Base-by-base conservation (phyloP, 2,329 filamentous ascomycete species). In the Alternaria incomplexa region DNA sequence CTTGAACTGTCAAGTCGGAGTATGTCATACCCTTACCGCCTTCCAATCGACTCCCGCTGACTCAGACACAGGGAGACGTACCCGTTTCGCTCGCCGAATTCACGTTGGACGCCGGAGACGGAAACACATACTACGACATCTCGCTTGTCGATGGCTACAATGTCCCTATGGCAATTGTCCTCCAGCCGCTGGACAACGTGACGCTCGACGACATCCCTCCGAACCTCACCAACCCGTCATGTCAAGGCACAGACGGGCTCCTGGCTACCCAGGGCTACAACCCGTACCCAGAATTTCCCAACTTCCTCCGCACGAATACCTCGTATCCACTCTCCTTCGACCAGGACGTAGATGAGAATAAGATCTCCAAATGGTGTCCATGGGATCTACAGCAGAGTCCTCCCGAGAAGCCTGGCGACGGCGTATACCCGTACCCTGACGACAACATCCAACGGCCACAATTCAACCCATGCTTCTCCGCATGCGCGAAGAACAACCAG, bases 141-240 rank as follows among this genome's bases (percentile, higher is more conserved):
- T 93, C 91, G 44, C 84, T 95, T 3, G 92, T 96, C 22, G 92
- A 96, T 75, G 92, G 92, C 52, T 95, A 95, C 85, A 95, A 95
- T 75, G 80, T 95, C 1, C 91, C 91, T 2, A 76, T 94, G 65
- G 90, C 87, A 28, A 87, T 86, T 40, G 78, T 85, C 22, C 73
- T 84, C 23, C 74, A 82, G 47, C 76, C 81, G 11, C 86, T 89
- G 22, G 84, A 86, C 57, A 89, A 91, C 70, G 85, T 86, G 8
- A 85, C 83, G 1, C 85, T 91, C 9, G 80, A 83, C 54, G 80
- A 83, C 58, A 89, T 94, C 62, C 90, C 91, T 12, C 90, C 91
- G 9, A 93, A 93, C 72, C 84, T 93, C 22, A 91, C 90, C 55
- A 94, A 93, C 75, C 88, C 89, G 3, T 89, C 90, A 15, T 95